A percentile compares a stretch with the other conserved stretches of the same genome.
Conservation (phyloP, 306 rosid genomes). For the Medicago truncatula region MtrunA17r5.0-ANR NC_053046.1:13365001-13365500, state of each 20-base stretch:
- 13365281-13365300: slow-evolving; percentile 50
- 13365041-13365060: slow-evolving; percentile 58
- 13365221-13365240: slow-evolving; percentile 61
- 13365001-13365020: slow-evolving; percentile 53
- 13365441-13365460: neutral
- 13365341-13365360: slow-evolving; percentile 62
- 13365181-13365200: slow-evolving; percentile 50
- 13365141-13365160: slow-evolving; percentile 57
- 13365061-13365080: slow-evolving; percentile 57
- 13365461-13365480: neutral
- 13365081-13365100: slow-evolving; percentile 45
- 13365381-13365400: slow-evolving; percentile 54
- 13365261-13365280: slow-evolving; percentile 35
- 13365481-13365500: neutral
- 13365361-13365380: slow-evolving; percentile 61
- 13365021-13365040: slow-evolving; percentile 56
- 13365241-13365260: slow-evolving; percentile 51
- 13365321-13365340: slow-evolving; percentile 53
- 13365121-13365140: slow-evolving; percentile 56
- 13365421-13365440: slow-evolving; percentile 52
- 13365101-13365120: slow-evolving; percentile 47
- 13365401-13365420: slow-evolving; percentile 27
- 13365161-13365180: slow-evolving; percentile 42
- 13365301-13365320: slow-evolving; percentile 48
- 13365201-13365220: slow-evolving; percentile 55